phyloP scores from a whole-genome alignment of 1,139 yeast genomes.

The Torulaspora globosa region DNA sequence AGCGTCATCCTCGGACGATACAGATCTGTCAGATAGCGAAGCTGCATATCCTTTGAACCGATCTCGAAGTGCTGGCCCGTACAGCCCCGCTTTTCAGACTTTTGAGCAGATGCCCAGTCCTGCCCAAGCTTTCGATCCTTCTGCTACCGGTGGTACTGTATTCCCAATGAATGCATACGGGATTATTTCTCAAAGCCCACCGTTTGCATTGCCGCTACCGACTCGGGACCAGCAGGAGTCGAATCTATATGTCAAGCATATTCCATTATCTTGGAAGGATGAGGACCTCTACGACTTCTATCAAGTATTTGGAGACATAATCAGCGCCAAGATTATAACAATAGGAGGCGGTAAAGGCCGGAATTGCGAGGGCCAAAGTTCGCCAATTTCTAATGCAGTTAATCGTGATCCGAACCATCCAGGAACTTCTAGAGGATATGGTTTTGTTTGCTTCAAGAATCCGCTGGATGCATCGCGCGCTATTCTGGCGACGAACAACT shows the following conservation, averaged over 20 bases:
- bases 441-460: slow-evolving; percentile 48
- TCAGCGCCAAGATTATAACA: slow-evolving; percentile 47
- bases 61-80: slow-evolving; percentile 7
- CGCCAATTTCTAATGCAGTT: slow-evolving; percentile 6
- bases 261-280: slow-evolving; percentile 36
- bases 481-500: slow-evolving; percentile 43
- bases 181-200: slow-evolving; percentile 14
- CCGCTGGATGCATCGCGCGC: slow-evolving; percentile 48
- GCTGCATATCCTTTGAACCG: slow-evolving; percentile 6
- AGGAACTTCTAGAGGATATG: slow-evolving; percentile 46
- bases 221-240: slow-evolving; percentile 36
- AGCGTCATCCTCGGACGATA: not conserved
- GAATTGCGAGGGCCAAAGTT: not conserved
- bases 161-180: slow-evolving; percentile 11
- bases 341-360: slow-evolving; percentile 37
- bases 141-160: slow-evolving; percentile 13
- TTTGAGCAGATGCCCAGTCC: slow-evolving; percentile 14
- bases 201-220: slow-evolving; percentile 31
- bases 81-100: slow-evolving; percentile 3
- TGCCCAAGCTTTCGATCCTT: slow-evolving; percentile 6
- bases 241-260: slow-evolving; percentile 35
- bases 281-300: slow-evolving; percentile 30
- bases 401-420: slow-evolving; percentile 12
- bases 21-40: slow-evolving; percentile 10
- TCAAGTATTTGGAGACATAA: slow-evolving; percentile 43